Percentiles rank a stretch among this genome's conserved stretches.
These are phyloP conservation scores for Limnanthes douglasii DNA, from an alignment of 345 rosid species.

Conservation along the genomic window DNA sequence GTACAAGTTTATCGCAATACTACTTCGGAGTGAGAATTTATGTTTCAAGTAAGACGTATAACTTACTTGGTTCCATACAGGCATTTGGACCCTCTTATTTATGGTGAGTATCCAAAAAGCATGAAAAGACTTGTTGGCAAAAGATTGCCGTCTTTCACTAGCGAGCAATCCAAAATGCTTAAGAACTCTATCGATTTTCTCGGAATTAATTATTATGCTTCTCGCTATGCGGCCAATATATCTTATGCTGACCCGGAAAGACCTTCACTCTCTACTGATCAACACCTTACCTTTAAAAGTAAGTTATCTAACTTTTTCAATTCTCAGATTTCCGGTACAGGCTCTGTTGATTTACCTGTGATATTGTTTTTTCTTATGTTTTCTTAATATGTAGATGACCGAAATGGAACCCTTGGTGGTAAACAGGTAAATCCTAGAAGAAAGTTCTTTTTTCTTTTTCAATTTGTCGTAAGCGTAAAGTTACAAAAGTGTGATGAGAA, in stretches of 20 bases:
- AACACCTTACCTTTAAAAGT: background rate
- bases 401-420: constrained; percentile 31
- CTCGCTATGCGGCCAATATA: constrained; percentile 13
- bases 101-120: constrained; percentile 22
- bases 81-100: constrained; percentile 23
- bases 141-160: constrained; percentile 24
- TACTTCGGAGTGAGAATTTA: no score
- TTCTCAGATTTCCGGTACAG: background rate
- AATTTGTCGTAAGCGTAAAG: background rate
- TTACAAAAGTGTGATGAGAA: background rate
- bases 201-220: constrained; percentile 33
- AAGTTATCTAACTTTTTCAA: constrained; percentile 7
- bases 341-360: background rate
- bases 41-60: background rate
- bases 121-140: constrained; percentile 17
- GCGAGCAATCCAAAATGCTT: constrained; percentile 14
- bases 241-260: constrained; percentile 4
- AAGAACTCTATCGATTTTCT: constrained; percentile 31
- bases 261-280: background rate
- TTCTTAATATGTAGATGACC: constrained; percentile 10
- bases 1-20: no score
- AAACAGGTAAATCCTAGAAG: constrained; percentile 15
- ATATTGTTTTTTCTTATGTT: background rate
- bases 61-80: background rate
- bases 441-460: background rate